Base-by-base conservation (phyloP, 371 early-diverging fungal species). In the Mortierella sp. region DNA sequence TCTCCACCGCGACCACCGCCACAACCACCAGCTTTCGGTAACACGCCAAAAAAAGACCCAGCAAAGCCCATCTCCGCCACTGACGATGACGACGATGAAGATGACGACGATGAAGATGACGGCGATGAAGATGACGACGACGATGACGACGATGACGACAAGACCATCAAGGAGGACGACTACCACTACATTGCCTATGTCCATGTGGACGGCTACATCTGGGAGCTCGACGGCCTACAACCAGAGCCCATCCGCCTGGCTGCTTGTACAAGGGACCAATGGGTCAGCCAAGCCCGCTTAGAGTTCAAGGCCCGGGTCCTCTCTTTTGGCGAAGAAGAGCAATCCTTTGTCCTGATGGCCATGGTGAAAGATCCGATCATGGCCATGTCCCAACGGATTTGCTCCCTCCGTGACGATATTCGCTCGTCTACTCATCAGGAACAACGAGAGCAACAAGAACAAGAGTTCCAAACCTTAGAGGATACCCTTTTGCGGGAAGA, bases 141-240 rank as follows among this genome's bases (percentile, higher is more conserved):
- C 6, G 39, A 24, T 19, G 3, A 43, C 39, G 53, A 73, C 22
- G 77, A 65, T 4, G 75, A 74, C n/a, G 29, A 31, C 47, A n/a
- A 72, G 19, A 31, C 29, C 34, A 58, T 9, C 26, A 26, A 19
- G 10, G 70, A 76, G n/a, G 74, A 68, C 7, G 45, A 76, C 14
- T 88, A 84, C 64, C 89, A 89, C 61, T 89, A 84, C 68, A 79
- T 87, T 13, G 86, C 79, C 67, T 88, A 85, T 69, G 73, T 89
- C 6, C 82, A 82, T 31, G 48, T 84, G n/a, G 81, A 77, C 50
- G 90, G 90, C 11, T 69, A 80, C 63, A 64, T 88, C 48, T 88
- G 86, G 87, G 90, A 89, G 53, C 64, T 89, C 58, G 90, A 89
- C 68, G 90, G 90, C 47, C 80, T 89, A 37, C 86, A 86, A 77